phyloP scores from a whole-genome alignment of 1,139 yeast genomes.

The Geotrichum fermentans region DNA sequence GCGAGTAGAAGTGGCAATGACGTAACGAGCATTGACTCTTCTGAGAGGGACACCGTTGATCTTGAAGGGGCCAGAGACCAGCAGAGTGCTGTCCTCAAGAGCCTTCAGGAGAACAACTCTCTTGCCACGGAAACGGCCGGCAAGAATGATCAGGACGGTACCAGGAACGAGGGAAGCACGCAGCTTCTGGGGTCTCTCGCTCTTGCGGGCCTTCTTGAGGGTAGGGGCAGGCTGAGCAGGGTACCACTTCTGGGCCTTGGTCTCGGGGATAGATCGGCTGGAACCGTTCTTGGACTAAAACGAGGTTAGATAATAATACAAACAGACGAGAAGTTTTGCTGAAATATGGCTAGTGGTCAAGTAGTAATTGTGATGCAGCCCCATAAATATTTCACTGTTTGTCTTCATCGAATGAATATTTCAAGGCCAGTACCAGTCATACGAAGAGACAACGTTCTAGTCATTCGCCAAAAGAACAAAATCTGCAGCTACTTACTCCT shows the following conservation, averaged over 20 bases:
- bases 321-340: neutral
- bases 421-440: too few species aligned
- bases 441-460: too few species aligned
- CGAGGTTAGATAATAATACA: conserved; percentile 5
- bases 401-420: too few species aligned
- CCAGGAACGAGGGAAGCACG: conserved; percentile 98
- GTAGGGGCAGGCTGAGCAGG: conserved; percentile 89
- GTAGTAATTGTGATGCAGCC: too few species aligned
- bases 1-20: conserved; percentile 96
- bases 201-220: conserved; percentile 60
- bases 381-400: too few species aligned
- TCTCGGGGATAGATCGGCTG: conserved; percentile 23
- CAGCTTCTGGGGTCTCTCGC: conserved; percentile 90
- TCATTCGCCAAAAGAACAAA: too few species aligned
- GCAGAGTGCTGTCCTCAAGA: conserved; percentile 97
- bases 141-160: conserved; percentile 94
- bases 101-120: conserved; percentile 98
- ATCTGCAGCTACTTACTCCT: conserved; percentile 35
- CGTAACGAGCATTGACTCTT: conserved; percentile 98
- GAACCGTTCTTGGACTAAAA: conserved; percentile 20
- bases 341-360: too few species aligned
- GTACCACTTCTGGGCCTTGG: conserved; percentile 81
- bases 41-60: conserved; percentile 99
- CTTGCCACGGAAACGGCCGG: conserved; percentile 99
- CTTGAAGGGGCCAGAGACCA: conserved; percentile 99